phyloP scores from a whole-genome alignment of 2,329 filamentous ascomycete species.

The Colletotrichum liaoningense region DNA sequence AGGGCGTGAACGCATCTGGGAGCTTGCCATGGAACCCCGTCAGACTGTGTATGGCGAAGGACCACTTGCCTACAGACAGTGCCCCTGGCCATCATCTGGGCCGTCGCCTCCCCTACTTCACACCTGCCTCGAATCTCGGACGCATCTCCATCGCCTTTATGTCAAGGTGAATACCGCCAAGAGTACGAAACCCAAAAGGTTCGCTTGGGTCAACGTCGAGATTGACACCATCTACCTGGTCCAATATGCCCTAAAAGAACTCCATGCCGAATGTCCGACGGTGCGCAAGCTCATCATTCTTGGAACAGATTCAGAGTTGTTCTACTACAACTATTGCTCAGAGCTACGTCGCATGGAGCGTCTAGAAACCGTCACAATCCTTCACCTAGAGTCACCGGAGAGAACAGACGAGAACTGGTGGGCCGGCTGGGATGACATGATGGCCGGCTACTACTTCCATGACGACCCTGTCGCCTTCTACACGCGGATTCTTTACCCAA shows the following conservation, averaged over 20 bases:
- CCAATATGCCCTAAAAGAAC: neutral
- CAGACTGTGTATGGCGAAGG: neutral
- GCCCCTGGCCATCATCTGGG: neutral
- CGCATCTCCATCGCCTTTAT: neutral
- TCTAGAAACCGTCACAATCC: neutral
- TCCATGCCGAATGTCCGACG: neutral
- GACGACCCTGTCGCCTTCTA: conserved; percentile 5
- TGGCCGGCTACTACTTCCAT: neutral
- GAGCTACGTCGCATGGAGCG: neutral
- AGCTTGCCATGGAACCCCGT: neutral
- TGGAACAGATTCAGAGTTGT: neutral
- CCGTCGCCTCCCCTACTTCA: neutral
- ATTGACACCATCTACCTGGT: conserved; percentile 5
- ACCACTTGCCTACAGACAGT: neutral
- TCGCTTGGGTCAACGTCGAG: neutral
- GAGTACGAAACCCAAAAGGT: neutral
- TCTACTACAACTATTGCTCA: neutral
- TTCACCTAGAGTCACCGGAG: neutral
- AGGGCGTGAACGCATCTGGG: neutral
- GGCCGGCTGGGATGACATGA: conserved; percentile 1
- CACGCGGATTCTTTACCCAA: neutral
- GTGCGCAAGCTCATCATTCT: conserved; percentile 6
- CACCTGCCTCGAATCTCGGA: neutral
- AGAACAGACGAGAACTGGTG: neutral
- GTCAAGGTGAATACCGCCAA: neutral